Base-by-base conservation (phyloP, 2,329 filamentous ascomycete species). In the Gliomastix tumulicola region DNA sequence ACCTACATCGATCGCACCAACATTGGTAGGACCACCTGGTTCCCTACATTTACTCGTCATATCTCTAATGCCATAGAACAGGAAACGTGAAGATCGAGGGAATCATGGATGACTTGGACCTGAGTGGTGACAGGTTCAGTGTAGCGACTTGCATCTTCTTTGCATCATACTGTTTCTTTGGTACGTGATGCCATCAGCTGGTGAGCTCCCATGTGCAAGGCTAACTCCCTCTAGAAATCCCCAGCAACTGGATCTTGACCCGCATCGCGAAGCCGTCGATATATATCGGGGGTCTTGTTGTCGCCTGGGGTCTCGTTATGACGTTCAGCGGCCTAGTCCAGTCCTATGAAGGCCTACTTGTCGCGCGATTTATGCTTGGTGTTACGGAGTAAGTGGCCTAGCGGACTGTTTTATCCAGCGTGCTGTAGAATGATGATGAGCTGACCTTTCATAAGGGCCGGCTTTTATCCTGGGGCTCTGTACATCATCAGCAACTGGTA, bases 401-500 rank as follows among this genome's bases (percentile, higher is more conserved):
- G 21, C 7, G 28, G 7, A 35, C 18, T 11, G 13, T 19, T 21
- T 18, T 13, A 11, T 32, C 8, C n/a, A 9, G 23, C 23, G n/a
- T 9, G n/a, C n/a, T n/a, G n/a, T n/a, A n/a, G n/a, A n/a, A n/a
- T n/a, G n/a, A n/a, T n/a, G n/a, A n/a, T n/a, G n/a, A n/a, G n/a
- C n/a, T n/a, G n/a, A n/a, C n/a, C n/a, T n/a, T 19, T 19, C 18
- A 7, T 41, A 5, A 27, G 12, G 37, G 32, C 32, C 9, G 32
- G 32, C n/a, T 37, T 37, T 28, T 37, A 27, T 19, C 35, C 35
- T 18, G 35, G 35, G 62, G 66, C 62, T 35, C 73, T 84, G 53
- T 84, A 88, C 51, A 64, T 89, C 7, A 79, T 88, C 42, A 79
- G 85, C 40, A 90, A 89, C 81, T 94, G 85, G 88, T 98, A 97